phyloP scores from a whole-genome alignment of 805 yeast species.

The Metschnikowia bowlesiae region DNA sequence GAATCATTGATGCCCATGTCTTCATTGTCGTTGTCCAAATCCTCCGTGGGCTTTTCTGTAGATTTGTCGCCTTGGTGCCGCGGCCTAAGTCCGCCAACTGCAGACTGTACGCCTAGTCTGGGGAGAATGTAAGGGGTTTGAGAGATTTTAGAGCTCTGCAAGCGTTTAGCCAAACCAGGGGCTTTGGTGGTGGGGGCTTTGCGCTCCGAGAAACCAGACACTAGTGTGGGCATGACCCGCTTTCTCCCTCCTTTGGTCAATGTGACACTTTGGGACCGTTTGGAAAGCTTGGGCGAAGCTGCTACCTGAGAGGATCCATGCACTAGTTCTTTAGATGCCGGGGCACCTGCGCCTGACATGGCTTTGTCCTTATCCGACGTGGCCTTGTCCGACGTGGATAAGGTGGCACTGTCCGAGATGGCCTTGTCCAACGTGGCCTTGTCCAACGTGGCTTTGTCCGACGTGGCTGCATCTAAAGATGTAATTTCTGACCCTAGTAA shows the following conservation, averaged over 20 bases:
- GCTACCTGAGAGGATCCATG: background rate
- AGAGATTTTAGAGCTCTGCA: slow-evolving; percentile 31
- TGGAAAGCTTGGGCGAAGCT: background rate
- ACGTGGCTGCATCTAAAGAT: too few relatives aligned
- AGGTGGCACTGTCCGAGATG: too few relatives aligned
- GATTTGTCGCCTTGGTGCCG: slow-evolving; percentile 6
- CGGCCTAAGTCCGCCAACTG: slow-evolving; percentile 48
- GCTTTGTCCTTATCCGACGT: too few relatives aligned
- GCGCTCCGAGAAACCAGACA: slow-evolving; percentile 42
- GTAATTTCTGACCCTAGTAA: too few relatives aligned
- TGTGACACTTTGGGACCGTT: slow-evolving; percentile 43
- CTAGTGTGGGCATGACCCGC: slow-evolving; percentile 65
- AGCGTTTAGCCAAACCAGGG: background rate
- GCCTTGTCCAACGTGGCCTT: too few relatives aligned
- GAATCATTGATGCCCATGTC: slow-evolving; percentile 39
- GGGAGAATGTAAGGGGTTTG: slow-evolving; percentile 52
- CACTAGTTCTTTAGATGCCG: background rate
- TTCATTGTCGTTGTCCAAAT: slow-evolving; percentile 46
- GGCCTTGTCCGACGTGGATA: too few relatives aligned
- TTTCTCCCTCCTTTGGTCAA: slow-evolving; percentile 74
- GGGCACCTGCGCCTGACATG: too few relatives aligned
- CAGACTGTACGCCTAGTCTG: slow-evolving; percentile 57
- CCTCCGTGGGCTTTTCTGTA: slow-evolving; percentile 18
- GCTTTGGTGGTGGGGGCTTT: background rate
- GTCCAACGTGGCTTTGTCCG: too few relatives aligned